Evolutionary conservation across 768 basidiomycete genomes (phyloP).

Genomic region (Mycena haematopus): DNA sequence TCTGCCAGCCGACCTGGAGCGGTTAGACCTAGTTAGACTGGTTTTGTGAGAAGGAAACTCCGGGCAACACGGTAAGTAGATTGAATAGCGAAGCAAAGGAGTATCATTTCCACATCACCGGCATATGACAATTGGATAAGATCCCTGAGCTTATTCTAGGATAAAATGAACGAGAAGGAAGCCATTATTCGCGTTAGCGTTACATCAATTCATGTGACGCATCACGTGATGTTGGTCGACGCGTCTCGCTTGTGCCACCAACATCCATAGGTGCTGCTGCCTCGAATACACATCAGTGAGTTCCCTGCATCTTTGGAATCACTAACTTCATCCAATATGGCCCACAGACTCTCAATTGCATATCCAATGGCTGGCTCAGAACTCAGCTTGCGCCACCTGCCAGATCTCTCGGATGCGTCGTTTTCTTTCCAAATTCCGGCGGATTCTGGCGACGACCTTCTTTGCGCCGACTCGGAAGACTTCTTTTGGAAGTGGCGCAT

Average conservation of each 20-base stretch:
- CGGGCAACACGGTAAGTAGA: neutral
- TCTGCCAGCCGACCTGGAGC: neutral
- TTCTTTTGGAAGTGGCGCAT: constrained; percentile 51
- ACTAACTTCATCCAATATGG: neutral
- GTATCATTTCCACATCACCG: neutral
- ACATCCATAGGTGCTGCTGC: neutral
- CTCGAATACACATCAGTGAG: neutral
- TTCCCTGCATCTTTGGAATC: too few species aligned
- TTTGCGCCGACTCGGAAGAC: constrained; percentile 53
- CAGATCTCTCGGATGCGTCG: constrained; percentile 56
- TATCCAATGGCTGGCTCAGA: constrained; percentile 30
- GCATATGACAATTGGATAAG: neutral
- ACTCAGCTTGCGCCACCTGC: constrained; percentile 59
- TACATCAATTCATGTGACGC: neutral
- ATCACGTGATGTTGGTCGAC: constrained; percentile 17
- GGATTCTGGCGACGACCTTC: constrained; percentile 55
- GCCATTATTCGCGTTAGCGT: too few species aligned
- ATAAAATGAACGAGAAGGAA: neutral
- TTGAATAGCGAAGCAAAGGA: neutral
- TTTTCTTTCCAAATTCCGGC: constrained; percentile 64
- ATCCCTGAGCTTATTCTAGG: neutral
- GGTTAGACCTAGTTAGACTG: too few species aligned
- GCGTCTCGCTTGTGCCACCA: constrained; percentile 14
- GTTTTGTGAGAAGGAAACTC: neutral
- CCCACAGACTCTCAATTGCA: neutral